These are phyloP conservation scores for Cystoderma amianthinum DNA, from an alignment of 768 basidiomycete species.

Conservation along the genomic window DNA sequence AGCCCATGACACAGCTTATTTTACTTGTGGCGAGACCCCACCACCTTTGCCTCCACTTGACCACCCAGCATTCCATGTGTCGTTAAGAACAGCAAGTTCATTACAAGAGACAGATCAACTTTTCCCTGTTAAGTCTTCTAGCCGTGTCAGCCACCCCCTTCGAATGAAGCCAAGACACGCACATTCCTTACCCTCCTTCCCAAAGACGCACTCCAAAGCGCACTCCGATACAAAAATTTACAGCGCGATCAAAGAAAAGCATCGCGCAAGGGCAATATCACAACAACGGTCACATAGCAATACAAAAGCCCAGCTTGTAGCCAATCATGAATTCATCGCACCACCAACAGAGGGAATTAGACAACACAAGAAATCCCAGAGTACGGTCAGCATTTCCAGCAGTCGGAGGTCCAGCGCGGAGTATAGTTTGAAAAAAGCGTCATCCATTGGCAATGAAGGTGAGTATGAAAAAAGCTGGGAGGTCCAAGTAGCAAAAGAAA, in stretches of 20 bases:
- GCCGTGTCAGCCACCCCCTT: slow-evolving; percentile 1
- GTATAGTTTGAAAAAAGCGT: slow-evolving; percentile 44
- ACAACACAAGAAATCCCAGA: slow-evolving; percentile 20
- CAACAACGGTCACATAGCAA: neutral
- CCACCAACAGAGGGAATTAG: slow-evolving; percentile 1
- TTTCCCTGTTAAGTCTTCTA: slow-evolving; percentile 5
- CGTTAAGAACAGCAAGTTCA: neutral
- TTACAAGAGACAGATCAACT: too few relatives aligned
- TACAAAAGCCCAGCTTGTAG: neutral
- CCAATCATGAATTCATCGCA: neutral
- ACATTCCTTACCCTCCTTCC: slow-evolving; percentile 14
- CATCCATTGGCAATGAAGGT: slow-evolving; percentile 16
- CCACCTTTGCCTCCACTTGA: slow-evolving; percentile 53
- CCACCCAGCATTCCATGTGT: slow-evolving; percentile 28
- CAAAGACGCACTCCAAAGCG: slow-evolving; percentile 1
- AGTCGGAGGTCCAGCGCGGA: slow-evolving; percentile 51
- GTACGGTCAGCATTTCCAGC: slow-evolving; percentile 22
- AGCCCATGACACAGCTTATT: slow-evolving; percentile 13
- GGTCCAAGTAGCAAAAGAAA: slow-evolving; percentile 46
- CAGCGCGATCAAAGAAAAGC: slow-evolving; percentile 4
- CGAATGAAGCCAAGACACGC: slow-evolving; percentile 10
- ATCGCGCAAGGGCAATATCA: slow-evolving; percentile 7
- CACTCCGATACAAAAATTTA: neutral
- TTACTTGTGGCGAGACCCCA: slow-evolving; percentile 22
- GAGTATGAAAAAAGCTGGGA: slow-evolving; percentile 19